Evolutionary conservation across 305 asterid species (phyloP).

Genomic region (Ilex paraguariensis): DNA sequence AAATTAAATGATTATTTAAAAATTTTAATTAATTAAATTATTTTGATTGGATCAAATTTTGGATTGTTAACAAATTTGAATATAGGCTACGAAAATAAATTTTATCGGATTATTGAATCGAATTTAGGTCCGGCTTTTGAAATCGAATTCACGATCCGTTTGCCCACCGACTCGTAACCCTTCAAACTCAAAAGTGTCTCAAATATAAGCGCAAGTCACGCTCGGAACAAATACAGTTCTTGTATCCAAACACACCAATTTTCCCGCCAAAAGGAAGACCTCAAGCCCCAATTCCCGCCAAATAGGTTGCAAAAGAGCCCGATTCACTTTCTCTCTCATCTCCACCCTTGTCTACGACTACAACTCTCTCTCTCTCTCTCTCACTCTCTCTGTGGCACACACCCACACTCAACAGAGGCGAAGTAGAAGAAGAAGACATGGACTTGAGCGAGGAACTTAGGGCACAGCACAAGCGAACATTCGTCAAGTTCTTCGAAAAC

Average conservation of each 20-base stretch:
- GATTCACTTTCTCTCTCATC: not conserved
- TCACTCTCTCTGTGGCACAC: not conserved
- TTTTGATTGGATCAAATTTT: too few relatives aligned
- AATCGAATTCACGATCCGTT: too few relatives aligned
- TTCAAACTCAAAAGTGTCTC: too few relatives aligned
- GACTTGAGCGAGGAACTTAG: slow-evolving; percentile 85
- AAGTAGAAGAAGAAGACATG: slow-evolving; percentile 29
- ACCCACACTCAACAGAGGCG: slow-evolving; percentile 16
- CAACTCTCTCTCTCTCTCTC: not conserved
- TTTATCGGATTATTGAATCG: too few relatives aligned
- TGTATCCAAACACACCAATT: not conserved
- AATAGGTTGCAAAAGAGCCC: not conserved
- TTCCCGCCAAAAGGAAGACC: not conserved
- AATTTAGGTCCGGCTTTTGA: too few relatives aligned
- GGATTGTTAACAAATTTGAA: too few relatives aligned
- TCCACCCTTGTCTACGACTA: not conserved
- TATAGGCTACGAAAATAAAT: too few relatives aligned
- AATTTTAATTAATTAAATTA: too few relatives aligned
- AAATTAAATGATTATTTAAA: too few relatives aligned
- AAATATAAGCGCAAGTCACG: too few relatives aligned
- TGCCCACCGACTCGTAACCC: too few relatives aligned
- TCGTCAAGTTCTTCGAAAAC: slow-evolving; percentile 74
- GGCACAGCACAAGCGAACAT: slow-evolving; percentile 71
- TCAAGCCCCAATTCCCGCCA: not conserved
- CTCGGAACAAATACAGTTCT: not conserved